Evolutionary conservation across 2,329 filamentous ascomycete species (phyloP).

Genomic region (Neoascochyta sp.): DNA sequence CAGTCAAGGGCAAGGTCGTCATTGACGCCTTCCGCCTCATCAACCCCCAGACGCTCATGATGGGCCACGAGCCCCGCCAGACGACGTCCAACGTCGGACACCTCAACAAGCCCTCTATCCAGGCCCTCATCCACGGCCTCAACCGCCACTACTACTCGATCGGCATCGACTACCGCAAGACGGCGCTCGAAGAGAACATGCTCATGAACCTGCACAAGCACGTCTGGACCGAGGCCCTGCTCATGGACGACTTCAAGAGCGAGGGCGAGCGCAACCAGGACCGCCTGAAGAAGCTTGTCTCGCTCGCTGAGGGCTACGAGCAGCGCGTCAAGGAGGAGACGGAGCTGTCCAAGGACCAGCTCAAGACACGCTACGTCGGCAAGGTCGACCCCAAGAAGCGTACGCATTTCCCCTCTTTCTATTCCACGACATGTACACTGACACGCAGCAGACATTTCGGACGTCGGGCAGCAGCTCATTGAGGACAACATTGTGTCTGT

Average conservation of each 20-base stretch:
- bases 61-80: conserved; percentile 95
- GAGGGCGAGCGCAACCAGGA: conserved; percentile 86
- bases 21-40: conserved; percentile 99
- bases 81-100: conserved; percentile 97
- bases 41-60: conserved; percentile 95
- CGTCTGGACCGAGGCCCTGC: conserved; percentile 94
- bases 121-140: conserved; percentile 94
- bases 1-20: conserved; percentile 98
- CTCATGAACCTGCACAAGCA: conserved; percentile 99
- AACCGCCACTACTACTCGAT: conserved; percentile 99
- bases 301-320: conserved; percentile 91
- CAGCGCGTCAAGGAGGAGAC: conserved; percentile 99
- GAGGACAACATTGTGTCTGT: conserved; percentile 99
- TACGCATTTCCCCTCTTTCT: conserved; percentile 35
- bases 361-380: conserved; percentile 98
- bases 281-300: conserved; percentile 78
- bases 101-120: conserved; percentile 98
- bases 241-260: conserved; percentile 91
- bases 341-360: conserved; percentile 91
- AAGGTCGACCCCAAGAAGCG: conserved; percentile 99
- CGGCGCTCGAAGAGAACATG: conserved; percentile 98
- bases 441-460: conserved; percentile 66
- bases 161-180: conserved; percentile 96
- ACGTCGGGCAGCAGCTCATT: conserved; percentile 92
- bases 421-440: conserved; percentile 14